These are phyloP conservation scores for Gaeumannomyces tritici DNA, from an alignment of 2,329 filamentous ascomycete genomes.

Conservation along the genomic window DNA sequence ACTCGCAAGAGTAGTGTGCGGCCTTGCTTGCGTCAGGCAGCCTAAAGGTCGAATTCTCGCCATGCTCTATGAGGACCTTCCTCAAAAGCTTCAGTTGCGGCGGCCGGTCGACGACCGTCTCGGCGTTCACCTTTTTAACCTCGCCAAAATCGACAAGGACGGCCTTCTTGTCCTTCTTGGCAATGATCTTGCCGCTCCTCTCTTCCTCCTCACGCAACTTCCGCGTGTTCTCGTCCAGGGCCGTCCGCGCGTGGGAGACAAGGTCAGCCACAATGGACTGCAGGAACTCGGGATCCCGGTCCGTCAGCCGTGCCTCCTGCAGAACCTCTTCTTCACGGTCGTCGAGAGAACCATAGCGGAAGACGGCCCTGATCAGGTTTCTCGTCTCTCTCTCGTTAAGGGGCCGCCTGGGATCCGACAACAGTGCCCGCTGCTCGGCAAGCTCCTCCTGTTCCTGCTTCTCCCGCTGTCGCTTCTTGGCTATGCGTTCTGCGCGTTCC, in stretches of 20 bases:
- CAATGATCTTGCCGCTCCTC: slow-evolving; percentile 68
- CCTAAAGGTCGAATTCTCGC: slow-evolving; percentile 72
- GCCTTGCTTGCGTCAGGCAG: slow-evolving; percentile 87
- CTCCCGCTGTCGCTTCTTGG: slow-evolving; percentile 57
- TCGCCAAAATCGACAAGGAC: slow-evolving; percentile 91
- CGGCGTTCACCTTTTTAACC: slow-evolving; percentile 90
- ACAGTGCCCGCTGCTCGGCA: slow-evolving; percentile 64
- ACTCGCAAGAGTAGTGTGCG: slow-evolving; percentile 82
- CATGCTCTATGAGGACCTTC: slow-evolving; percentile 54
- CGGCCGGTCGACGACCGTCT: slow-evolving; percentile 87
- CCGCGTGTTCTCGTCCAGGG: slow-evolving; percentile 58
- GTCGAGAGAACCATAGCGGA: slow-evolving; percentile 83
- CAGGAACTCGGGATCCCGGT: slow-evolving; percentile 74
- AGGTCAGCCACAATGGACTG: slow-evolving; percentile 69
- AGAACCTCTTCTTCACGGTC: slow-evolving; percentile 83
- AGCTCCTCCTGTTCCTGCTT: slow-evolving; percentile 62
- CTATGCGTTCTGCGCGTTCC: slow-evolving; percentile 54
- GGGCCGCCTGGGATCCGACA: slow-evolving; percentile 78
- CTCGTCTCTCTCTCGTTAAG: slow-evolving; percentile 88
- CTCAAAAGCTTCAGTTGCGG: slow-evolving; percentile 79
- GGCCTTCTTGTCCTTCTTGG: slow-evolving; percentile 96
- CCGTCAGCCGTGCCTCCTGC: slow-evolving; percentile 72
- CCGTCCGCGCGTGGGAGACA: slow-evolving; percentile 45
- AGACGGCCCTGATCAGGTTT: slow-evolving; percentile 81
- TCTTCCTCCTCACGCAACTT: slow-evolving; percentile 74